Percentiles rank a stretch among this genome's conserved stretches.
Evolutionary conservation across 2,329 filamentous ascomycete species (phyloP).

Genomic region (Venturia pyrina): DNA sequence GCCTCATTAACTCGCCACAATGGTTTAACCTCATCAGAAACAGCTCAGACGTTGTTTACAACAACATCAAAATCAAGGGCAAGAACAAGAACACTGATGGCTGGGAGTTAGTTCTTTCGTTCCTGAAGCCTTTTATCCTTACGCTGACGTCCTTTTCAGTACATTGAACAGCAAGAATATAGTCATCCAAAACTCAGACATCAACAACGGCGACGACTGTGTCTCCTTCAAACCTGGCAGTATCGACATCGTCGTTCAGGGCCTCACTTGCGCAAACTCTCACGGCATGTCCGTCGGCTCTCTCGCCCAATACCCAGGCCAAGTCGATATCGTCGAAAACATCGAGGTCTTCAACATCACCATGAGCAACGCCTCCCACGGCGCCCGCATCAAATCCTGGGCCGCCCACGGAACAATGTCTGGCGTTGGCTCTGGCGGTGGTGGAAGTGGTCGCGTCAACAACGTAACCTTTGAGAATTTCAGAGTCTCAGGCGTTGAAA

Average conservation of each 20-base stretch:
- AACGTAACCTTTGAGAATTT: constrained; percentile 56
- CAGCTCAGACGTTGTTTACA: constrained; percentile 51
- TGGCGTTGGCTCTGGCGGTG: constrained; percentile 44
- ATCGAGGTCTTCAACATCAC: constrained; percentile 23
- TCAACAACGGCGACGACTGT: constrained; percentile 60
- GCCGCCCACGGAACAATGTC: constrained; percentile 35
- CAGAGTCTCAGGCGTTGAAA: constrained; percentile 48
- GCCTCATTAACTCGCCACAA: constrained; percentile 49
- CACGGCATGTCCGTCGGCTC: constrained; percentile 61
- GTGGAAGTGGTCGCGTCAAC: constrained; percentile 46
- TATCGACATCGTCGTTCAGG: constrained; percentile 55
- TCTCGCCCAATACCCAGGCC: constrained; percentile 52
- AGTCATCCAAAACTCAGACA: constrained; percentile 56
- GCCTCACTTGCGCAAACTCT: constrained; percentile 54
- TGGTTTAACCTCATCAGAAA: constrained; percentile 60
- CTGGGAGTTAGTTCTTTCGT: background rate
- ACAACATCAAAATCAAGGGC: constrained; percentile 25
- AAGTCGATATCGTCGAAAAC: constrained; percentile 55
- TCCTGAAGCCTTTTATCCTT: background rate
- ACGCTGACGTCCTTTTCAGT: background rate
- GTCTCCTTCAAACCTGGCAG: constrained; percentile 65
- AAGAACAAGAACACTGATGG: constrained; percentile 8
- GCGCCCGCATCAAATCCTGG: constrained; percentile 61
- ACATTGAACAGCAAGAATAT: constrained; percentile 52
- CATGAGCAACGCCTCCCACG: constrained; percentile 40